These are phyloP conservation scores for Aphanocladium album DNA, from an alignment of 2,329 filamentous ascomycete species.

Conservation along the genomic window DNA sequence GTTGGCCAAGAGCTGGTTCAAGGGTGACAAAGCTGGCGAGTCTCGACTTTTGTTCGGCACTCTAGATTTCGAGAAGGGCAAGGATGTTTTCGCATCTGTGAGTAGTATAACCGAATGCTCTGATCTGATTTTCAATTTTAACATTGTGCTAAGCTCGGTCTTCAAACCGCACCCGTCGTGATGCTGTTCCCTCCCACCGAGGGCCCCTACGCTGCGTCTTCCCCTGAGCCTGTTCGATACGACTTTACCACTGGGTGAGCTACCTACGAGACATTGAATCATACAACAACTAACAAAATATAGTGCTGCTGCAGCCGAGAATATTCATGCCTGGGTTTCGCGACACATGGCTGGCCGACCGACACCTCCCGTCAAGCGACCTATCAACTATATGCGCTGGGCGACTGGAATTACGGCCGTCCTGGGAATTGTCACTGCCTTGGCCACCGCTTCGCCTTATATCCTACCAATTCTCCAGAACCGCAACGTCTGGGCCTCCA, in stretches of 20 bases:
- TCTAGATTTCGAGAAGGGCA: slow-evolving; percentile 82
- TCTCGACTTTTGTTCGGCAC: slow-evolving; percentile 74
- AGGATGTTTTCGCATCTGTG: slow-evolving; percentile 82
- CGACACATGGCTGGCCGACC: slow-evolving; percentile 74
- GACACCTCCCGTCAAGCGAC: slow-evolving; percentile 72
- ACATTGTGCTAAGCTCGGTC: slow-evolving; percentile 59
- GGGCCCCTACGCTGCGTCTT: slow-evolving; percentile 70
- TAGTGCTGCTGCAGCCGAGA: slow-evolving; percentile 70
- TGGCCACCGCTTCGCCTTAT: slow-evolving; percentile 71
- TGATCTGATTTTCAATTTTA: not conserved
- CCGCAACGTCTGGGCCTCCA: slow-evolving; percentile 87
- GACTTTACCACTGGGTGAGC: slow-evolving; percentile 79
- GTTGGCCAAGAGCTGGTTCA: slow-evolving; percentile 78
- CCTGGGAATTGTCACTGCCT: slow-evolving; percentile 63
- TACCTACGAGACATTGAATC: not conserved
- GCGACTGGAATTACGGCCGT: slow-evolving; percentile 61
- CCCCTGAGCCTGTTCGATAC: slow-evolving; percentile 67
- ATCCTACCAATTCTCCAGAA: slow-evolving; percentile 77
- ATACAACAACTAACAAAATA: slow-evolving; percentile 10
- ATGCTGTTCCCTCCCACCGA: slow-evolving; percentile 80
- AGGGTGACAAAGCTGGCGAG: slow-evolving; percentile 71
- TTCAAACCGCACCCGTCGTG: slow-evolving; percentile 91
- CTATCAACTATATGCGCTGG: slow-evolving; percentile 81
- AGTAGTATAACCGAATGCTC: slow-evolving; percentile 19
- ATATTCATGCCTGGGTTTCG: slow-evolving; percentile 71